These are phyloP conservation scores for Kwoniella sp. DNA, from an alignment of 768 basidiomycete genomes.

Conservation along the genomic window DNA sequence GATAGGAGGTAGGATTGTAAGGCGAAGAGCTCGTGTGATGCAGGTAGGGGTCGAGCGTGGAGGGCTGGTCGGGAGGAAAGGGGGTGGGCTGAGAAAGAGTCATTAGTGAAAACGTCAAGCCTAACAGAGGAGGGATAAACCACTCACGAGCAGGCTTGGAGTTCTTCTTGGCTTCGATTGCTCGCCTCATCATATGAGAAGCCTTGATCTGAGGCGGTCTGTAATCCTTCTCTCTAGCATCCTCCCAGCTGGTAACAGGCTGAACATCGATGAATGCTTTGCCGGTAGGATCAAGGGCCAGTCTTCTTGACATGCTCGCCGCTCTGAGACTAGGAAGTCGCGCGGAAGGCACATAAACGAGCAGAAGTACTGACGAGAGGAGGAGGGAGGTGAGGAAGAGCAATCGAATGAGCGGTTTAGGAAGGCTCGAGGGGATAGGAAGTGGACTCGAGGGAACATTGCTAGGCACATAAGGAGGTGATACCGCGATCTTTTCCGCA, in stretches of 20 bases:
- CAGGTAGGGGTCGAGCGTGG: constrained; percentile 36
- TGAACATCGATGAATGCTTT: constrained; percentile 30
- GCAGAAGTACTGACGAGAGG: constrained; percentile 30
- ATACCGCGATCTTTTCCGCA: constrained; percentile 20
- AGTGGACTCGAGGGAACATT: constrained; percentile 26
- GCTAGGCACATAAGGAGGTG: constrained; percentile 17
- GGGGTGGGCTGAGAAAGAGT: constrained; percentile 12
- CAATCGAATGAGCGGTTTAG: constrained; percentile 42
- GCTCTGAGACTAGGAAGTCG: constrained; percentile 35
- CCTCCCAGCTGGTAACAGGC: constrained; percentile 22
- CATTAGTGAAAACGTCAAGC: background rate
- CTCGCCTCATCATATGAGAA: constrained; percentile 31
- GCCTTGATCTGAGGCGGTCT: constrained; percentile 40
- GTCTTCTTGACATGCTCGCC: constrained; percentile 34
- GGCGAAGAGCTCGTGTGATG: constrained; percentile 53
- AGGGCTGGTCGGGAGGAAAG: constrained; percentile 15
- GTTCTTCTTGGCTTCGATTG: constrained; percentile 10
- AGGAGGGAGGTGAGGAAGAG: constrained; percentile 34
- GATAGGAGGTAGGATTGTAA: constrained; percentile 54
- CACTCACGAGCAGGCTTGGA: constrained; percentile 25
- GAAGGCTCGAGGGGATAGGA: constrained; percentile 30
- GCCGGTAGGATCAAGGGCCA: constrained; percentile 35
- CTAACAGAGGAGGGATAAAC: background rate
- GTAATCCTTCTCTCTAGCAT: constrained; percentile 38
- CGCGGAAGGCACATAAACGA: constrained; percentile 37